Conservation (phyloP, 306 rosid species). For the Fagus sylvatica region DNA sequence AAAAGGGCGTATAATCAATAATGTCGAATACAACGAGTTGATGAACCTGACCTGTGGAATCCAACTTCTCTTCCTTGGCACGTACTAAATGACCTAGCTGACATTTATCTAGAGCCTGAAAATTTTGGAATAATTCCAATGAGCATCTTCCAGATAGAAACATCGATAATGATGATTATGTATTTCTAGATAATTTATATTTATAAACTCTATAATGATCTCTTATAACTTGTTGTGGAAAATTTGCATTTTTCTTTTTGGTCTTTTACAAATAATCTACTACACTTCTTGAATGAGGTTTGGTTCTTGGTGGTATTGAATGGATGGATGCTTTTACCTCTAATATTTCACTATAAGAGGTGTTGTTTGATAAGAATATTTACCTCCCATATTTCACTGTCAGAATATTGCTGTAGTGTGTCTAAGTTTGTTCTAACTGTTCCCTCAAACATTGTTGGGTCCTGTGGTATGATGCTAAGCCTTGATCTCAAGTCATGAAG, state of each 20-base stretch:
- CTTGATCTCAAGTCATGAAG: slow-evolving; percentile 89
- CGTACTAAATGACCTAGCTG: slow-evolving; percentile 76
- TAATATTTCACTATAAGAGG: neutral
- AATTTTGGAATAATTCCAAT: slow-evolving; percentile 2
- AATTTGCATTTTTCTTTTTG: neutral
- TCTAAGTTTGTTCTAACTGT: slow-evolving; percentile 87
- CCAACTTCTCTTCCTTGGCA: slow-evolving; percentile 69
- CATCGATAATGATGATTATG: neutral
- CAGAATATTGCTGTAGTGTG: slow-evolving; percentile 67
- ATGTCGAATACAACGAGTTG: slow-evolving; percentile 4
- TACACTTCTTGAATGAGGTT: neutral
- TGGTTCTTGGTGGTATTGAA: neutral
- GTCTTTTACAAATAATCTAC: neutral
- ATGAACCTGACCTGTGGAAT: slow-evolving; percentile 53
- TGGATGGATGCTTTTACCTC: neutral
- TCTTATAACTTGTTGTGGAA: neutral
- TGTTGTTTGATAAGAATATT: slow-evolving; percentile 13
- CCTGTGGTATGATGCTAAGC: slow-evolving; percentile 95
- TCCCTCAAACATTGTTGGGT: slow-evolving; percentile 90
- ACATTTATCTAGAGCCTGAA: slow-evolving; percentile 87
- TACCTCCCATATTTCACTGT: slow-evolving; percentile 84
- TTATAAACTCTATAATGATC: neutral
- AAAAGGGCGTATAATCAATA: neutral
- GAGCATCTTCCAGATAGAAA: neutral
- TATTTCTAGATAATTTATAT: neutral